Conservation (phyloP, 495 filamentous ascomycete genomes). For the Aspergillus bridgeri region DNA sequence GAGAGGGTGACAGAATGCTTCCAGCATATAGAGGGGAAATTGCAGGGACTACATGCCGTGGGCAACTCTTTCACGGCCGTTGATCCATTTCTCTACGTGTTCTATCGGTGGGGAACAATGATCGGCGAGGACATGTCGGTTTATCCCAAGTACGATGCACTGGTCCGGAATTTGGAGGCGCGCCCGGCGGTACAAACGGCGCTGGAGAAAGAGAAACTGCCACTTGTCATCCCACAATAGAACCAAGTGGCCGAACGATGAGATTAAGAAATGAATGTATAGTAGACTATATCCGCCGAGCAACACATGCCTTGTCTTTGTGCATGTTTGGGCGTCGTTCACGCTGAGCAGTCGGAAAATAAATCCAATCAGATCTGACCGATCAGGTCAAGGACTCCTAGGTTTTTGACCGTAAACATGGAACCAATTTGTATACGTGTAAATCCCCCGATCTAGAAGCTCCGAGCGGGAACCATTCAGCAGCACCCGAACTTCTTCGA, state of each 20-base stretch:
- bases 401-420: constrained; percentile 33
- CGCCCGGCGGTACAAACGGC: not conserved
- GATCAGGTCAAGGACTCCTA: not conserved
- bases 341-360: too few relatives aligned
- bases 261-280: too few relatives aligned
- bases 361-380: not conserved
- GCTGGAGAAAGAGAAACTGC: not conserved
- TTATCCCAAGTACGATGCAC: constrained; percentile 25
- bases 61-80: constrained; percentile 32
- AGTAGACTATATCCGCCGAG: too few relatives aligned
- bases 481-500: constrained; percentile 56
- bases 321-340: too few relatives aligned
- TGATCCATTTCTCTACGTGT: constrained; percentile 32
- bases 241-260: too few relatives aligned
- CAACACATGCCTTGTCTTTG: too few relatives aligned
- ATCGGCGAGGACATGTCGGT: constrained; percentile 8
- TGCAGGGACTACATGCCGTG: constrained; percentile 18
- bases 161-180: constrained; percentile 1
- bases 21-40: constrained; percentile 2
- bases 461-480: constrained; percentile 51
- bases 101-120: constrained; percentile 29
- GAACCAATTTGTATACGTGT: constrained; percentile 42
- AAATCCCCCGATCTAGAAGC: constrained; percentile 46
- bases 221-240: too few relatives aligned
- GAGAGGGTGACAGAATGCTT: not conserved